A percentile compares a stretch with the other conserved stretches of the same genome.
These are phyloP conservation scores for Kwoniella shandongensis DNA, from an alignment of 768 basidiomycete species.

Conservation along the genomic window DNA sequence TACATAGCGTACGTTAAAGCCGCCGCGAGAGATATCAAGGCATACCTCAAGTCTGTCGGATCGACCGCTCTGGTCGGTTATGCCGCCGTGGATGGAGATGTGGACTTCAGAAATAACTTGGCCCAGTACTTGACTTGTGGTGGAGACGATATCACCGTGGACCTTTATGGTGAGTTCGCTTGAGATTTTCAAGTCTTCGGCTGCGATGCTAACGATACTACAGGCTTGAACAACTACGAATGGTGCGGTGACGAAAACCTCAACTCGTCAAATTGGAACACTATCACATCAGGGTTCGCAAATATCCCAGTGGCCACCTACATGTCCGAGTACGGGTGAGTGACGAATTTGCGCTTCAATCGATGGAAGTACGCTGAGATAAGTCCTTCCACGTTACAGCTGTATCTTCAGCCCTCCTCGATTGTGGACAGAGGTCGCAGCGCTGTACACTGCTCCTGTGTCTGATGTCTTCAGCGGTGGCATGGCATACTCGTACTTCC, in stretches of 20 bases:
- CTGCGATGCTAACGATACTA: neutral
- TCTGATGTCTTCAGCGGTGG: constrained; percentile 82
- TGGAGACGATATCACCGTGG: constrained; percentile 67
- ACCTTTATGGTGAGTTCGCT: constrained; percentile 71
- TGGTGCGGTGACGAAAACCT: constrained; percentile 76
- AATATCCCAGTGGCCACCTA: constrained; percentile 72
- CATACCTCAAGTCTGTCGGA: constrained; percentile 68
- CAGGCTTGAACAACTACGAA: constrained; percentile 58
- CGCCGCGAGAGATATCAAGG: constrained; percentile 81
- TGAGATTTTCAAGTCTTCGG: neutral
- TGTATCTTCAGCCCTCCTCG: constrained; percentile 66
- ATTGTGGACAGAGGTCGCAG: constrained; percentile 74
- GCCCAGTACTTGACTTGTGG: constrained; percentile 82
- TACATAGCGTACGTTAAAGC: constrained; percentile 73
- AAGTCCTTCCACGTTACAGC: neutral
- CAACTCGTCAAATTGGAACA: constrained; percentile 59
- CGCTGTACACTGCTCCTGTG: constrained; percentile 72
- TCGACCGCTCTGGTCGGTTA: constrained; percentile 75
- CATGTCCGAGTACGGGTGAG: constrained; percentile 77
- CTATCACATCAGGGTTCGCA: constrained; percentile 56
- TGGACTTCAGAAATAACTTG: constrained; percentile 62
- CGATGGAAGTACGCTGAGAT: constrained; percentile 2
- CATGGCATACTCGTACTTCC: constrained; percentile 79
- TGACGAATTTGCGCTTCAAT: neutral
- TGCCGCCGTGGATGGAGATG: constrained; percentile 73